phyloP scores from a whole-genome alignment of 441 rosid species.

The Erodium moschatum region DNA sequence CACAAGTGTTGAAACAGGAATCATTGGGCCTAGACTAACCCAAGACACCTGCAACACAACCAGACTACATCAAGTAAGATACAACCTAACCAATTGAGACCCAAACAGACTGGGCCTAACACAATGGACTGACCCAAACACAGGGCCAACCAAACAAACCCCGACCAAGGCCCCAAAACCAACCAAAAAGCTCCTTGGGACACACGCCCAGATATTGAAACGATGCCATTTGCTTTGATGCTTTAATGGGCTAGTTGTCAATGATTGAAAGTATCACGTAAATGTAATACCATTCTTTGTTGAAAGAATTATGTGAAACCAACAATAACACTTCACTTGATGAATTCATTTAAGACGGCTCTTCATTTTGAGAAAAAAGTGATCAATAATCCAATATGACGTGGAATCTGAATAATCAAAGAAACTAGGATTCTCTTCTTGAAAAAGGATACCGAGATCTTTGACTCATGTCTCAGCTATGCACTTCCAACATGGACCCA shows the following conservation, averaged over 20 bases:
- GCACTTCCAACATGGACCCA: neutral
- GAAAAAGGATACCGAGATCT: neutral
- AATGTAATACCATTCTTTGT: slow-evolving; percentile 2
- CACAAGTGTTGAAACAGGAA: too few relatives aligned
- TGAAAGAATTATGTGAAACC: neutral
- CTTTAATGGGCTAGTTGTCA: neutral
- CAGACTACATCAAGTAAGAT: too few relatives aligned
- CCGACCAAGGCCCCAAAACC: too few relatives aligned
- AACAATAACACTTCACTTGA: neutral
- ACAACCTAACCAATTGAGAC: too few relatives aligned
- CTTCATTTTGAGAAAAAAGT: neutral
- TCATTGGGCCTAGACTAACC: too few relatives aligned
- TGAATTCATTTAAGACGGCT: neutral
- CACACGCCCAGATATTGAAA: neutral
- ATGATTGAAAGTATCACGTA: neutral
- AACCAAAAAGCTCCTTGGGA: too few relatives aligned
- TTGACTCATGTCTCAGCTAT: neutral
- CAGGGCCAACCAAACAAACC: too few relatives aligned
- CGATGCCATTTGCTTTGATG: neutral
- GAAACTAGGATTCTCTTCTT: neutral
- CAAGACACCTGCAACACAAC: too few relatives aligned
- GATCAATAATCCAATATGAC: neutral
- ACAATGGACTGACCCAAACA: too few relatives aligned
- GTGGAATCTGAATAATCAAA: neutral
- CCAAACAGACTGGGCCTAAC: too few relatives aligned